These are phyloP conservation scores for Sphaerostilbella broomeana DNA, from an alignment of 2,329 filamentous ascomycete species.

Conservation along the genomic window DNA sequence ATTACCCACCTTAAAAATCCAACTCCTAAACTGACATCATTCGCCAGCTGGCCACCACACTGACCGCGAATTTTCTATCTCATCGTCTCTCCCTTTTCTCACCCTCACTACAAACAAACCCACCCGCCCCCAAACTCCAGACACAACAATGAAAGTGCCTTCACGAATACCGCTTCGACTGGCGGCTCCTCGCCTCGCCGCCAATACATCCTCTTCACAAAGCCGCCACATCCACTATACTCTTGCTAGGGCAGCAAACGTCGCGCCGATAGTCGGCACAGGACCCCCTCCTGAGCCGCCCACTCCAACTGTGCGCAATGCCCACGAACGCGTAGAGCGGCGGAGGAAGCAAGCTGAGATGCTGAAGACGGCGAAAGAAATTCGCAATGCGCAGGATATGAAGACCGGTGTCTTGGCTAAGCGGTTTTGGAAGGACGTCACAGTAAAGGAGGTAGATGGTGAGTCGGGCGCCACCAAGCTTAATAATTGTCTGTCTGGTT, in stretches of 20 bases:
- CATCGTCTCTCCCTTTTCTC: too few species aligned
- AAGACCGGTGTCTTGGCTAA: constrained; percentile 49
- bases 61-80: constrained; percentile 13
- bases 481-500: background rate
- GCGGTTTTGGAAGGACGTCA: constrained; percentile 85
- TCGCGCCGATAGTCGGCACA: constrained; percentile 47
- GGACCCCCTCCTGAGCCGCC: constrained; percentile 56
- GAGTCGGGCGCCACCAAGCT: constrained; percentile 17
- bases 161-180: constrained; percentile 34
- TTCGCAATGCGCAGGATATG: constrained; percentile 31
- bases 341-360: constrained; percentile 49
- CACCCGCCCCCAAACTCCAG: constrained; percentile 13
- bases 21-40: constrained; percentile 16
- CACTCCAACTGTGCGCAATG: constrained; percentile 34
- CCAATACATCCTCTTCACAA: constrained; percentile 13
- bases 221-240: constrained; percentile 29
- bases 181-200: constrained; percentile 21
- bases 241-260: constrained; percentile 35
- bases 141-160: constrained; percentile 34
- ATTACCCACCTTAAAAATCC: background rate
- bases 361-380: constrained; percentile 44
- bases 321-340: constrained; percentile 41
- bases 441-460: constrained; percentile 62
- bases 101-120: constrained; percentile 10
- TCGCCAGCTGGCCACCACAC: background rate